Percentiles rank a stretch among this genome's conserved stretches.
Conservation (phyloP, 495 filamentous ascomycete species). For the Xylaria palmicola region DNA sequence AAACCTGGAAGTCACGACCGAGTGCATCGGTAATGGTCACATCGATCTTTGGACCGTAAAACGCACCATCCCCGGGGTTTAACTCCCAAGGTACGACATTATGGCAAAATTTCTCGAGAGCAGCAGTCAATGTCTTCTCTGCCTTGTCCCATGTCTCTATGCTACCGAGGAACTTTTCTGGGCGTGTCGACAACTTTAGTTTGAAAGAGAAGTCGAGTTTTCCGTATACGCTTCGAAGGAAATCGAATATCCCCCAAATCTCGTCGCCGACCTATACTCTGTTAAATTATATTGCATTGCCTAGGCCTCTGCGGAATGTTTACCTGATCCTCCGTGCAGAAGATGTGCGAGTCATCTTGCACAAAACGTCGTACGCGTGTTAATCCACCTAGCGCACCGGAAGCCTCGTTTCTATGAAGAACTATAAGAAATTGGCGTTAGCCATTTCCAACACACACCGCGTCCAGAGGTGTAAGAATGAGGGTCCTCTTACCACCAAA, state of each 20-base stretch:
- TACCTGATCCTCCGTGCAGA: slow-evolving; percentile 66
- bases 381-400: slow-evolving; percentile 84
- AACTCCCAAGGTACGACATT: slow-evolving; percentile 71
- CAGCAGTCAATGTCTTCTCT: slow-evolving; percentile 71
- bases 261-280: slow-evolving; percentile 67
- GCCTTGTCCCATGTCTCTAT: slow-evolving; percentile 86
- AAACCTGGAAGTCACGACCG: slow-evolving; percentile 34
- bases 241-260: slow-evolving; percentile 85
- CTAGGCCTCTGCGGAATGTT: background rate
- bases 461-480: background rate
- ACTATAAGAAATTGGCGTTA: slow-evolving; percentile 31
- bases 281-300: background rate
- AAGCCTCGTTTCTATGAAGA: slow-evolving; percentile 91
- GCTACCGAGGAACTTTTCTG: slow-evolving; percentile 86
- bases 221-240: slow-evolving; percentile 79
- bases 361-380: slow-evolving; percentile 91
- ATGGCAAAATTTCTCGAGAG: slow-evolving; percentile 72
- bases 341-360: slow-evolving; percentile 95
- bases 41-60: slow-evolving; percentile 93
- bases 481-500: slow-evolving; percentile 60
- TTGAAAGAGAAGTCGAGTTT: slow-evolving; percentile 94
- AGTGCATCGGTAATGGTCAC: slow-evolving; percentile 82
- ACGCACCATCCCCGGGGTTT: slow-evolving; percentile 92
- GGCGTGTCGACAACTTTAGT: slow-evolving; percentile 90
- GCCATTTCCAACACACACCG: background rate